A percentile compares a stretch with the other conserved stretches of the same genome.
These are phyloP conservation scores for Gracilaria domingensis DNA, from an alignment of 23 red algal genomes.

Conservation along the genomic window DNA sequence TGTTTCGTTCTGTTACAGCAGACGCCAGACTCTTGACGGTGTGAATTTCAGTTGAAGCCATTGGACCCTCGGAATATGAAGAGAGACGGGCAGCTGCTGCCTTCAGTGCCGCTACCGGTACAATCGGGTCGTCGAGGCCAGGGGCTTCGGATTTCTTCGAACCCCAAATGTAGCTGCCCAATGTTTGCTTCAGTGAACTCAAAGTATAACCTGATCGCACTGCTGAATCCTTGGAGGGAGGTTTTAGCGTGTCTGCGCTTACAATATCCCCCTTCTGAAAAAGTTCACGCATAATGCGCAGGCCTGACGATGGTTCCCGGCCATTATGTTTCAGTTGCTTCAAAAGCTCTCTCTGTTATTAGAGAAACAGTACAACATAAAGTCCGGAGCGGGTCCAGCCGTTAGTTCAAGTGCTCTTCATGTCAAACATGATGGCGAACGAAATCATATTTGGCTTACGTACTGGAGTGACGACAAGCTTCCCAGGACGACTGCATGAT, in stretches of 20 bases:
- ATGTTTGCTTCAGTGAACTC: slow-evolving; percentile 29
- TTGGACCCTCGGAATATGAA: slow-evolving; percentile 51
- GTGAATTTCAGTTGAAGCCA: slow-evolving; percentile 62
- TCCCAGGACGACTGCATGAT: slow-evolving; percentile 67
- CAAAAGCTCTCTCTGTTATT: slow-evolving; percentile 57
- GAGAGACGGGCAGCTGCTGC: slow-evolving; percentile 31
- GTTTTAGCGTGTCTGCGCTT: slow-evolving; percentile 60
- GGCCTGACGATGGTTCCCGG: slow-evolving; percentile 47
- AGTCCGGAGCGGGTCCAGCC: neutral
- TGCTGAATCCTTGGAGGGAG: slow-evolving; percentile 39
- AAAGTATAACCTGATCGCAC: slow-evolving; percentile 39
- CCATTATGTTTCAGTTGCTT: slow-evolving; percentile 67
- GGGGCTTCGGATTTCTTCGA: slow-evolving; percentile 28
- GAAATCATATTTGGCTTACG: slow-evolving; percentile 9
- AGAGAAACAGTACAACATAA: neutral
- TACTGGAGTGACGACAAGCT: slow-evolving; percentile 72
- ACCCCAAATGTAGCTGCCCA: slow-evolving; percentile 59
- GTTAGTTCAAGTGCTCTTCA: neutral
- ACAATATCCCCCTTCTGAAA: slow-evolving; percentile 63
- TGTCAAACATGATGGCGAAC: neutral
- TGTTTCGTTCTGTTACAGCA: slow-evolving; percentile 47
- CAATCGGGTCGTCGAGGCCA: slow-evolving; percentile 68
- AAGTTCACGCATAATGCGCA: slow-evolving; percentile 54
- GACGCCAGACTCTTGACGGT: slow-evolving; percentile 64
- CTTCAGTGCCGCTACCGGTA: slow-evolving; percentile 59